These are phyloP conservation scores for Melastoma malabathricum DNA, from an alignment of 345 rosid genomes.

Conservation along the genomic window DNA sequence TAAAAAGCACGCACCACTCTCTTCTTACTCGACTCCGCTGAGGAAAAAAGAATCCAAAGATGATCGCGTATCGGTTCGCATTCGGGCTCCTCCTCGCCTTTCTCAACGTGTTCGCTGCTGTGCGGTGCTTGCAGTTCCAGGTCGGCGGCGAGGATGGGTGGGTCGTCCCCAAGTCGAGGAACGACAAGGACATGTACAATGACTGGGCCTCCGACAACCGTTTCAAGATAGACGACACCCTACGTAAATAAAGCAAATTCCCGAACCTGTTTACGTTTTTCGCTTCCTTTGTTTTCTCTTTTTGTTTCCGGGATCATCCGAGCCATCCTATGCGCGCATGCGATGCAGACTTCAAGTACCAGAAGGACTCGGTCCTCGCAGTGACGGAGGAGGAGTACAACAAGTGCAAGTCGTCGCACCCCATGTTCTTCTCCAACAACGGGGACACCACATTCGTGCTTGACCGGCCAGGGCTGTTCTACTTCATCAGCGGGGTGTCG, in stretches of 20 bases:
- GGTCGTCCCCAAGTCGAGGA: conserved; percentile 39
- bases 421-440: conserved; percentile 41
- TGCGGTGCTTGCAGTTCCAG: conserved; percentile 28
- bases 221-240: conserved; percentile 45
- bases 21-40: too few relatives aligned
- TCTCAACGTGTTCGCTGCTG: conserved; percentile 10
- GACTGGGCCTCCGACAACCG: conserved; percentile 71
- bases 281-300: not conserved
- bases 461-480: conserved; percentile 41
- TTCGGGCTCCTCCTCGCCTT: conserved; percentile 9
- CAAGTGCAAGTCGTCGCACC: conserved; percentile 43
- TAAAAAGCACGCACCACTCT: too few relatives aligned
- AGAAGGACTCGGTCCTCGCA: conserved; percentile 48
- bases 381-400: conserved; percentile 37
- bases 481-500: conserved; percentile 53
- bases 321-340: not conserved
- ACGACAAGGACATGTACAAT: conserved; percentile 37
- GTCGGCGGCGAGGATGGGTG: conserved; percentile 63
- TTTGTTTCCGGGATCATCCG: not conserved
- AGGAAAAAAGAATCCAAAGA: too few relatives aligned
- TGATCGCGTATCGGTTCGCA: conserved; percentile 3
- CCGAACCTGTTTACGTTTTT: not conserved
- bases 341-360: conserved; percentile 36
- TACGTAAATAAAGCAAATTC: conserved; percentile 28
- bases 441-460: conserved; percentile 44